Evolutionary conservation across 2,329 filamentous ascomycete genomes (phyloP).

Genomic region (Ampelomyces quisqualis): DNA sequence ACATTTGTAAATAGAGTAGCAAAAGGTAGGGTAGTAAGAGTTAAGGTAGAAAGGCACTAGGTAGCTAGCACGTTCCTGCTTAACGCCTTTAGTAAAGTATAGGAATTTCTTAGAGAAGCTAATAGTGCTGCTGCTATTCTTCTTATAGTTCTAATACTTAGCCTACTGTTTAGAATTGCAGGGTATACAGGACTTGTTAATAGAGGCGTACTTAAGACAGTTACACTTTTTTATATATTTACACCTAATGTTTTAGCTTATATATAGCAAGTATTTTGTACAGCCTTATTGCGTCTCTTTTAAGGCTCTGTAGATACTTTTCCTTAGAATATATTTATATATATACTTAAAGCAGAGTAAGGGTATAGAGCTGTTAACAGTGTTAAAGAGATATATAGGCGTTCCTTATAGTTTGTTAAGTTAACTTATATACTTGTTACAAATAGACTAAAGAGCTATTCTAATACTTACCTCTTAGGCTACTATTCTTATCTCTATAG

Average conservation of each 20-base stretch:
- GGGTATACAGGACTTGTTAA: conserved; percentile 45
- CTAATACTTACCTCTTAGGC: too few species aligned
- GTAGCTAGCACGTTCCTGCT: conserved; percentile 25
- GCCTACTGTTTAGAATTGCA: conserved; percentile 24
- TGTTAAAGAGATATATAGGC: conserved; percentile 64
- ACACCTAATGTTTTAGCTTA: conserved; percentile 57
- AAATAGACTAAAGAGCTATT: too few species aligned
- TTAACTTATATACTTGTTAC: conserved; percentile 43
- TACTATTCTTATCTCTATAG: conserved; percentile 38
- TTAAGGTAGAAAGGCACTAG: conserved; percentile 49
- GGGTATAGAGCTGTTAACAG: conserved; percentile 55
- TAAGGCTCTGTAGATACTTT: conserved; percentile 61
- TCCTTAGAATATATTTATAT: conserved; percentile 56
- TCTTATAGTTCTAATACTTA: conserved; percentile 19
- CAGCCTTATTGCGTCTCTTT: conserved; percentile 69
- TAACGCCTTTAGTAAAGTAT: conserved; percentile 53
- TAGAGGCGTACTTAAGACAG: conserved; percentile 65
- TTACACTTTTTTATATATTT: conserved; percentile 64
- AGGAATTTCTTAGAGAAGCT: conserved; percentile 59
- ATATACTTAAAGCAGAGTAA: conserved; percentile 70
- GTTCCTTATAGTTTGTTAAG: conserved; percentile 34
- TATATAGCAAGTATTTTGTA: conserved; percentile 57
- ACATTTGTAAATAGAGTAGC: conserved; percentile 72
- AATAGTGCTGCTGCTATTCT: conserved; percentile 27
- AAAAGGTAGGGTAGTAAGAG: too few species aligned